Base-by-base conservation (phyloP, 169 alveolate species). In the Cryptosporidium meleagridis region DNA sequence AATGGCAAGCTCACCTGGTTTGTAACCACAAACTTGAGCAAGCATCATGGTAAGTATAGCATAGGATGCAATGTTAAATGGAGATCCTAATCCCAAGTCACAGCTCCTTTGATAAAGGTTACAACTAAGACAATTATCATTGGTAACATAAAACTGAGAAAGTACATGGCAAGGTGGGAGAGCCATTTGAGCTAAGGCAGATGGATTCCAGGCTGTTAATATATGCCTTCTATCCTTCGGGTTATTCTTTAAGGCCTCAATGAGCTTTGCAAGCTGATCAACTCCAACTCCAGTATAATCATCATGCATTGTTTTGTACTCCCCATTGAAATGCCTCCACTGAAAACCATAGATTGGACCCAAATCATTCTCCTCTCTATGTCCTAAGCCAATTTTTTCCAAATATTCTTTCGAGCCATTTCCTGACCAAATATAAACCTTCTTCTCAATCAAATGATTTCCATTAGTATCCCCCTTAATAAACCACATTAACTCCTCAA, bases 151-250 rank as follows among this genome's bases (percentile, higher is more conserved):
- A 91, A 98, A 98, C 92, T 98, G 99, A 84, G 97, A 95, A 85
- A 98, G 87, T 52, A 97, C 93, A 93, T 98, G 99, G 93, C 99
- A 98, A 10, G 99, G 99, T 5, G 99, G 99, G 55, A 98, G 94
- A 52, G 99, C 99, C 99, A 98, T 98, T 86, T 95, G 85, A 71
- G 93, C 86, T n/a, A 97, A 85, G 72, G 95, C 99, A 44, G 93
- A 85, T 31, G 98, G 98, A 92, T 98, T 98, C 99, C 99, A 97
- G 9, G 99, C 99, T 62, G 97, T 93, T 69, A 98, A 73, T 39
- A 98, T 92, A 80, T 97, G 94, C 61, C 99, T 94, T 80, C 99
- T 94, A 89, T 97, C 96, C 14, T 94, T 92, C 1, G 99, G 99
- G 70, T 98, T 96, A 18, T 94, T 96, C 91, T 97, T 97, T 26